A percentile compares a stretch with the other conserved stretches of the same genome.
These are phyloP conservation scores for Plasmodiophora brassicae DNA, from an alignment of 208 protist genomes.

Conservation along the genomic window DNA sequence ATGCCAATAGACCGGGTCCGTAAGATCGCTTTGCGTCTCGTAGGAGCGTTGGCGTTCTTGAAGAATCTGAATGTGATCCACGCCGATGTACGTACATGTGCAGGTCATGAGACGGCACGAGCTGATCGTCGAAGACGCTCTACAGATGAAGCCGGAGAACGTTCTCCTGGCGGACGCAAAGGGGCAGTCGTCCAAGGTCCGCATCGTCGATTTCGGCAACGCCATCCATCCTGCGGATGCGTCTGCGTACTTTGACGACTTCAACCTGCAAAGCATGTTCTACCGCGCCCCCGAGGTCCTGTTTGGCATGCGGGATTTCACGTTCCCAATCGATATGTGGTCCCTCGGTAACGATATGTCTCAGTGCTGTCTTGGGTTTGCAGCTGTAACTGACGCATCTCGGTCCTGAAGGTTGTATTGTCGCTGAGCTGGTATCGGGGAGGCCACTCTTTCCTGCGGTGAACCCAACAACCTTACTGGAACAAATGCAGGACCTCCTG, in stretches of 20 bases:
- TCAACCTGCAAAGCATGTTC: background rate
- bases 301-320: background rate
- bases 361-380: no score
- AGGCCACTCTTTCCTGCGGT: background rate
- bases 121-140: background rate
- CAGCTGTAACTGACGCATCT: no score
- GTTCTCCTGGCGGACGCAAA: background rate
- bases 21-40: background rate
- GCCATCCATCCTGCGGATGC: background rate
- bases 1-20: background rate
- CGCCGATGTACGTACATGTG: background rate
- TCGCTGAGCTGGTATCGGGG: background rate
- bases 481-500: background rate
- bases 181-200: background rate
- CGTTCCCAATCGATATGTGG: constrained; percentile 16
- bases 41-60: background rate
- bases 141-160: constrained; percentile 23
- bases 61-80: background rate
- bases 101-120: background rate
- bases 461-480: background rate
- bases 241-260: background rate
- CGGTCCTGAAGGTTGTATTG: no score
- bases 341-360: no score
- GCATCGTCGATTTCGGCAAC: background rate
- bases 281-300: background rate